These are phyloP conservation scores for Taphrina sp. DNA, from an alignment of 1,139 yeast species.

Conservation along the genomic window DNA sequence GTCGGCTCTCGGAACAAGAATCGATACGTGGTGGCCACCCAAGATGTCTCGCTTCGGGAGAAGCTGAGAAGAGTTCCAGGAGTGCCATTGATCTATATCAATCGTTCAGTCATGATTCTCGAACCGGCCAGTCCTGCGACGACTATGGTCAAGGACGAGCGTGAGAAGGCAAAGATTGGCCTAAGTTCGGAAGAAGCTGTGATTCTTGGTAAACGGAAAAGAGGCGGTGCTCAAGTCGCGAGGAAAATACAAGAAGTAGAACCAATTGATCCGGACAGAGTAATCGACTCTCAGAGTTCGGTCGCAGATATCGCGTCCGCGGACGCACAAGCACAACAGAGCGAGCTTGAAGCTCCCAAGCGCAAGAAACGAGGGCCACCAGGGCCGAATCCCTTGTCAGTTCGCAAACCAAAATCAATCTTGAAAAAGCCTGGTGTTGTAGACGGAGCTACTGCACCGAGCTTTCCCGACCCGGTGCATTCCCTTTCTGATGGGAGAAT, in stretches of 20 bases:
- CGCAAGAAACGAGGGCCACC: conserved; percentile 27
- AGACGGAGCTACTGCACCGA: too few relatives aligned
- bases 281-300: conserved; percentile 3
- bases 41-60: conserved; percentile 66
- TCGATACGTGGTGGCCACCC: conserved; percentile 84
- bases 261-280: background rate
- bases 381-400: conserved; percentile 36
- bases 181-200: conserved; percentile 31
- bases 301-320: background rate
- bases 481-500: too few relatives aligned
- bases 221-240: background rate
- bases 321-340: background rate
- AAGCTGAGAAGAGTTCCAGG: conserved; percentile 76
- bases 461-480: too few relatives aligned
- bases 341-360: background rate
- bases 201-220: conserved; percentile 29
- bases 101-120: conserved; percentile 91
- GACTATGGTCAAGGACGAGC: conserved; percentile 52
- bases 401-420: conserved; percentile 38
- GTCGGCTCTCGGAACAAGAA: conserved; percentile 81
- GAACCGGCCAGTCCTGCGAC: conserved; percentile 85
- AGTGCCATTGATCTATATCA: conserved; percentile 81
- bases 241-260: background rate
- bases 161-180: conserved; percentile 64
- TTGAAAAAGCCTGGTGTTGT: background rate